Evolutionary conservation across 768 basidiomycete genomes (phyloP), one percentile per base, ranked within the genome.

Genomic region (Lenzites betulinus): DNA sequence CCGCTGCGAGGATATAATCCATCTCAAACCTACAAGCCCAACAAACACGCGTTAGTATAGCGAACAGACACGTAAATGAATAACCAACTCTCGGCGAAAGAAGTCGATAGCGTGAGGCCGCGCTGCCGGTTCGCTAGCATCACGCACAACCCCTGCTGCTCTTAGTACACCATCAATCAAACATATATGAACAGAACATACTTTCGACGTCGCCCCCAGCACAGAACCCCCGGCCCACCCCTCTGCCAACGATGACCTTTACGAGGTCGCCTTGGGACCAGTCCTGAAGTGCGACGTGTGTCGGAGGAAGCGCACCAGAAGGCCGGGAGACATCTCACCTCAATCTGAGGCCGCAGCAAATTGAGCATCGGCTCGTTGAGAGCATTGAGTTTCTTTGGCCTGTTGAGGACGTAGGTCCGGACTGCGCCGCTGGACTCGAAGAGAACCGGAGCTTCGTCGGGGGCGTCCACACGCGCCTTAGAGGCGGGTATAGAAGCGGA

Each of bases 131-230:
- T 81, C 66, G 12, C 77, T 71, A 12, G 84, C 83, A 59, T 86
- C 69, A 54, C 77, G 59, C 13, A 89, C 75, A 50, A 92, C 85
- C 66, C 73, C 90, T 92, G 64, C 8, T 36, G 22, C 30, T 39
- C 58, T 50, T 64, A 48, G 46, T 54, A 54, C 39, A 49, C 30
- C 47, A 54, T 38, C n/a, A 4, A 23, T 36, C 42, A 49, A 48
- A 20, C 26, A 33, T 23, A 44, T 35, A 44, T 46, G 30, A 62
- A 25, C 7, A 22, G 3, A 28, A 79, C 89, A 74, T 66, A 95
- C 96, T 78, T 60, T 85, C 87, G 58, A 99, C 91, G 74, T 99
- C 97, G 44, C 97, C 97, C 15, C 97, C 97, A 7, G 92, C 89
- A 69, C 95, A 98, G 71, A 98, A 98, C 13, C 89, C 92, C 59